Evolutionary conservation across 768 basidiomycete species (phyloP).

Genomic region (Inosperma sp.): DNA sequence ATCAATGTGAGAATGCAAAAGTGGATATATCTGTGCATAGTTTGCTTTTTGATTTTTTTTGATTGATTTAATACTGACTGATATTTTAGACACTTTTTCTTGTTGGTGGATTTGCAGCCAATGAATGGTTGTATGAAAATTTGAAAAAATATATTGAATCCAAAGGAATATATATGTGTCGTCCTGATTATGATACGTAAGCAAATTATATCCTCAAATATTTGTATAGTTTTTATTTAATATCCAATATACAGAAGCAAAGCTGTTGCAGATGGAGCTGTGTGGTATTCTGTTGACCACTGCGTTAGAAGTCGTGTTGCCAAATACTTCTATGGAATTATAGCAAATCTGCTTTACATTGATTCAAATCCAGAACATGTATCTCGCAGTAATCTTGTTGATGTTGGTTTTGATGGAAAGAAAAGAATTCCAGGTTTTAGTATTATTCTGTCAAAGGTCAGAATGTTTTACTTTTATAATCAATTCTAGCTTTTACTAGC

Average conservation of each 20-base stretch:
- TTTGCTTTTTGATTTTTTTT: not conserved
- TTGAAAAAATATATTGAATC: slow-evolving; percentile 33
- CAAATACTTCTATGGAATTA: slow-evolving; percentile 38
- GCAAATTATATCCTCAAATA: too few relatives aligned
- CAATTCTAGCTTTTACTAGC: not conserved
- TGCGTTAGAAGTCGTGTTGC: slow-evolving; percentile 39
- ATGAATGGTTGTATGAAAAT: slow-evolving; percentile 39
- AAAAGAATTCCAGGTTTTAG: slow-evolving; percentile 33
- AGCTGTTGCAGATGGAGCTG: too few relatives aligned
- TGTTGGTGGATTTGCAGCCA: slow-evolving; percentile 50
- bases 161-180: slow-evolving; percentile 30
- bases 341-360: slow-evolving; percentile 21
- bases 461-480: too few relatives aligned
- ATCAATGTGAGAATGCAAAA: slow-evolving; percentile 10
- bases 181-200: slow-evolving; percentile 45
- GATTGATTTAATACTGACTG: too few relatives aligned
- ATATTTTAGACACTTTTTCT: slow-evolving; percentile 37
- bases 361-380: slow-evolving; percentile 23
- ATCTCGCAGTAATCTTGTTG: too few relatives aligned
- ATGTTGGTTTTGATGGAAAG: slow-evolving; percentile 30
- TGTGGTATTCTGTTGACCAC: slow-evolving; percentile 34
- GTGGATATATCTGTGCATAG: slow-evolving; percentile 10
- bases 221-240: too few relatives aligned
- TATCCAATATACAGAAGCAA: too few relatives aligned
- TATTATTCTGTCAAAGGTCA: slow-evolving; percentile 37